Conservation (phyloP, 2,329 filamentous ascomycete genomes). For the Ascochyta koolunga region DNA sequence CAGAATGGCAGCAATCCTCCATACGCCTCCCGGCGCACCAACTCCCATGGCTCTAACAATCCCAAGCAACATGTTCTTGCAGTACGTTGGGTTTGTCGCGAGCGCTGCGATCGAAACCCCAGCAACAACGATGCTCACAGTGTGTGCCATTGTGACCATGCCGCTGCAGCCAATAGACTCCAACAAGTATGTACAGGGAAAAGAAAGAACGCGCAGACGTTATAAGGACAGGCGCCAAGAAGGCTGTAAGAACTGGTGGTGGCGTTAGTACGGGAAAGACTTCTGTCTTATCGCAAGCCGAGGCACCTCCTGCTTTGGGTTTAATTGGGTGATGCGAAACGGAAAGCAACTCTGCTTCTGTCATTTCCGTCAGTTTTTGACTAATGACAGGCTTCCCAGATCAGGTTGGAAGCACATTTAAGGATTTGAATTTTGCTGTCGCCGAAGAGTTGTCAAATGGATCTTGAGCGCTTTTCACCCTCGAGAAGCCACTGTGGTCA, state of each 20-base stretch:
- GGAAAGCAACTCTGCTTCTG: background rate
- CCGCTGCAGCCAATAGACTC: background rate
- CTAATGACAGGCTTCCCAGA: background rate
- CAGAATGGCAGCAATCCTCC: conserved; percentile 43
- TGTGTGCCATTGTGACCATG: conserved; percentile 27
- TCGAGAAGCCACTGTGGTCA: background rate
- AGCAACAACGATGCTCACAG: conserved; percentile 25
- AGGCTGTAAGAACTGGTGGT: background rate
- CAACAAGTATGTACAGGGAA: background rate
- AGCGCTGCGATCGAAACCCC: conserved; percentile 21
- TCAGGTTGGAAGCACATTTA: background rate
- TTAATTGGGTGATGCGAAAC: background rate
- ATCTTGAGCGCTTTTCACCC: background rate
- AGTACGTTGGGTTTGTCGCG: conserved; percentile 6
- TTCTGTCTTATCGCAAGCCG: conserved; percentile 1
- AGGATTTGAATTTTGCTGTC: background rate
- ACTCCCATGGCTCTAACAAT: conserved; percentile 28
- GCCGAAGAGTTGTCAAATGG: background rate
- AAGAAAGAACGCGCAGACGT: background rate
- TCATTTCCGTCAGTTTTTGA: background rate
- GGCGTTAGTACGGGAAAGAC: background rate
- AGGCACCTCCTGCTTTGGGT: conserved; percentile 1
- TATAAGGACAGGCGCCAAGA: background rate
- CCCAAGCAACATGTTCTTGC: conserved; percentile 4
- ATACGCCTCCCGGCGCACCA: conserved; percentile 40